Conservation (phyloP, 139 green algal species). For the Coelastrella sp. region DNA sequence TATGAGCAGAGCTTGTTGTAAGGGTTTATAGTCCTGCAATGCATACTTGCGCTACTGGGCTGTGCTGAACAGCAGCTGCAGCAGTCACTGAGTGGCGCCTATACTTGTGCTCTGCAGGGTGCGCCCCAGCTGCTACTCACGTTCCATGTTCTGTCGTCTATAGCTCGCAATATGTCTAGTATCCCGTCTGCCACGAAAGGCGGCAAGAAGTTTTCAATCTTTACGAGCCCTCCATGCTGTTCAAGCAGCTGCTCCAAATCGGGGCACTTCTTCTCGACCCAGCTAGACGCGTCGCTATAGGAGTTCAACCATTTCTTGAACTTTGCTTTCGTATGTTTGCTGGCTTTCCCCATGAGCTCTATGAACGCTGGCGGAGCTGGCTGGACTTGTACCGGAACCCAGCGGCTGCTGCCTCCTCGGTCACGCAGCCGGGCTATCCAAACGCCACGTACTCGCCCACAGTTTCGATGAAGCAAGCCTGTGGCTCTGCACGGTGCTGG, state of each 20-base stretch:
- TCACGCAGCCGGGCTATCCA: too few species aligned
- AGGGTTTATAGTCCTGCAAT: too few species aligned
- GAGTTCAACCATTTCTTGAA: conserved; percentile 55
- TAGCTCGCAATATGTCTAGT: conserved; percentile 23
- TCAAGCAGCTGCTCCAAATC: conserved; percentile 54
- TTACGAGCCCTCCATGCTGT: conserved; percentile 41
- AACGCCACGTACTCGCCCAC: too few species aligned
- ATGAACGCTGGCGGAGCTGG: not conserved
- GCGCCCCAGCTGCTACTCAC: not conserved
- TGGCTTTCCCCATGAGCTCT: not conserved
- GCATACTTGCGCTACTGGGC: too few species aligned
- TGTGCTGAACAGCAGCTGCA: not conserved
- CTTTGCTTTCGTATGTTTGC: conserved; percentile 14
- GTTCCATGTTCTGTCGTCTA: conserved; percentile 51
- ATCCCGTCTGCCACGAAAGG: conserved; percentile 58
- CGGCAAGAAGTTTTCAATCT: conserved; percentile 60
- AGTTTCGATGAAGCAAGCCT: too few species aligned
- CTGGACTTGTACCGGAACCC: not conserved
- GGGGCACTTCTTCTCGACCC: conserved; percentile 39
- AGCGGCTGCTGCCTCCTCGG: not conserved
- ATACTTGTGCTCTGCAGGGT: not conserved
- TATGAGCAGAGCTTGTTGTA: not conserved
- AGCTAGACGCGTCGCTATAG: conserved; percentile 45
- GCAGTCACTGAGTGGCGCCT: not conserved
- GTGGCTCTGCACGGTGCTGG: too few species aligned